These are phyloP conservation scores for Taphrina populina DNA, from an alignment of 1,139 yeast species.

Conservation along the genomic window DNA sequence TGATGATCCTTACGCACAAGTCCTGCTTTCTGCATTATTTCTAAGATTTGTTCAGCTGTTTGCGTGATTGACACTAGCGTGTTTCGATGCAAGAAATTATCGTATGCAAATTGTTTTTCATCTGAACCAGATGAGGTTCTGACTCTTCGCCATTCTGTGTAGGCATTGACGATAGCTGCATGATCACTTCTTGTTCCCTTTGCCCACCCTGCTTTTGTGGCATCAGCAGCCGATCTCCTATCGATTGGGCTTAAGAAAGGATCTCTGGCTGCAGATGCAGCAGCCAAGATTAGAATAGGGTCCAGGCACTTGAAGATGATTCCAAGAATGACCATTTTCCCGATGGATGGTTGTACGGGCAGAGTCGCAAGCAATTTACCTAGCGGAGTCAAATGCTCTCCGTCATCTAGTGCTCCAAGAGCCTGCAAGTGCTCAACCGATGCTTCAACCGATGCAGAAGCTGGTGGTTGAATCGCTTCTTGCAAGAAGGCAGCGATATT, in stretches of 20 bases:
- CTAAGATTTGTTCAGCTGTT: conserved; percentile 37
- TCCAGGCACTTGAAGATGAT: conserved; percentile 39
- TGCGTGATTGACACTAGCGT: conserved; percentile 35
- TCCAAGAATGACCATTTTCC: conserved; percentile 58
- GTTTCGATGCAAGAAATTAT: conserved; percentile 35
- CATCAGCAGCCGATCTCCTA: conserved; percentile 27
- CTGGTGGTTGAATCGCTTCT: conserved; percentile 71
- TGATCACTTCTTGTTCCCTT: conserved; percentile 33
- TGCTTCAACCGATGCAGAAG: conserved; percentile 52
- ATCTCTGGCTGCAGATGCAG: conserved; percentile 35
- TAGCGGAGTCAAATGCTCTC: conserved; percentile 54
- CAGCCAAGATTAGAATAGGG: conserved; percentile 39
- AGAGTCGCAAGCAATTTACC: conserved; percentile 48
- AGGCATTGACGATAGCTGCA: conserved; percentile 33
- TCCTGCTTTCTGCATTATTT: conserved; percentile 35
- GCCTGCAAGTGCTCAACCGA: conserved; percentile 56
- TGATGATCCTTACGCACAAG: too few species aligned
- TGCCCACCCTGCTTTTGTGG: conserved; percentile 17
- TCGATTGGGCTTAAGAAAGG: conserved; percentile 37
- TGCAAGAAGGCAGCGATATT: conserved; percentile 56
- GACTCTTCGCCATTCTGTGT: conserved; percentile 16
- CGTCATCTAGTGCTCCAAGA: conserved; percentile 59
- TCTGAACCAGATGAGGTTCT: conserved; percentile 5
- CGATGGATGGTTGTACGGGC: conserved; percentile 73
- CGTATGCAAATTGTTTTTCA: conserved; percentile 17